phyloP scores from a whole-genome alignment of 2,329 filamentous ascomycete species.

The Colletotrichum caudatum region DNA sequence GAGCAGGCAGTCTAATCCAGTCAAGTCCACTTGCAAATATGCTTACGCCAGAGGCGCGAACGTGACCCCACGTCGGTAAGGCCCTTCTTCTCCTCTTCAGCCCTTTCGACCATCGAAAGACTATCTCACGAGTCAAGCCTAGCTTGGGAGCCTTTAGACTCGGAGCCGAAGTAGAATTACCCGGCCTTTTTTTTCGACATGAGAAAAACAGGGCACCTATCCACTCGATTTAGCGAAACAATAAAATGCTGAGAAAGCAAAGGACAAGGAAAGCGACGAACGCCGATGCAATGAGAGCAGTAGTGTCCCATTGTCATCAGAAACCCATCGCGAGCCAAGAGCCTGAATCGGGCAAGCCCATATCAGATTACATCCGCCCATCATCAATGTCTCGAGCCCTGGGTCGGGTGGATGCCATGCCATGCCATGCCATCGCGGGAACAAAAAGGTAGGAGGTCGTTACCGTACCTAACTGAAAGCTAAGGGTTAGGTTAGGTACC shows the following conservation, averaged over 20 bases:
- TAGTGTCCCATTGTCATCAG: slow-evolving; percentile 1
- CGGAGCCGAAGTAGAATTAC: not conserved
- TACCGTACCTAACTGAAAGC: not conserved
- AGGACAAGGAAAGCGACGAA: slow-evolving; percentile 8
- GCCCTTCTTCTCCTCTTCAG: slow-evolving; percentile 26
- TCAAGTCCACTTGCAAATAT: slow-evolving; percentile 2
- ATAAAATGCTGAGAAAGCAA: not conserved
- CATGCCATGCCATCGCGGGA: not conserved
- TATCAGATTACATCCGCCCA: not conserved
- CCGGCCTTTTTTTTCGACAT: not conserved
- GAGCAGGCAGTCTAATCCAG: not conserved
- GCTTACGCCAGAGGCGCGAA: slow-evolving; percentile 3
- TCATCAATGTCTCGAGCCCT: not conserved
- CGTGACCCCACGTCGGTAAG: not conserved
- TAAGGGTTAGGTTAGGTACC: slow-evolving; percentile 14
- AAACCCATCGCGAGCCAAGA: slow-evolving; percentile 1
- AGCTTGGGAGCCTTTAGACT: slow-evolving; percentile 3
- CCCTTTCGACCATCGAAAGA: slow-evolving; percentile 15
- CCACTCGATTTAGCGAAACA: not conserved
- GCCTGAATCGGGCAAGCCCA: not conserved
- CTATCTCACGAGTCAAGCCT: slow-evolving; percentile 36
- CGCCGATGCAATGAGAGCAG: not conserved
- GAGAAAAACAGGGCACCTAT: not conserved
- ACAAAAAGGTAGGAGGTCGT: not conserved
- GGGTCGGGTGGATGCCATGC: not conserved